phyloP scores from a whole-genome alignment of 306 rosid genomes.

The Aeschynomene evenia region DNA sequence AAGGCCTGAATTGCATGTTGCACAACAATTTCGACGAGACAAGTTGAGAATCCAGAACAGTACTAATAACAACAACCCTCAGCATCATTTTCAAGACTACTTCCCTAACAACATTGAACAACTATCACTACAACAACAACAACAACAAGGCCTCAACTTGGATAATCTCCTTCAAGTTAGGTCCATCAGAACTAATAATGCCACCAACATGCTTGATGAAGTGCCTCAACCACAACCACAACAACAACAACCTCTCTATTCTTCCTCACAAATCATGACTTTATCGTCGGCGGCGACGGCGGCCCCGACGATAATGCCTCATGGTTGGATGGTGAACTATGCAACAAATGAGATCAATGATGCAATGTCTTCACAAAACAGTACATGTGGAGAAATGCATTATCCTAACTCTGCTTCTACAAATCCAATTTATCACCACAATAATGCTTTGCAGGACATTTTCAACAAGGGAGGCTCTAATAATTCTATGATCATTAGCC shows the following conservation, averaged over 20 bases:
- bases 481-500: constrained; percentile 30
- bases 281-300: constrained; percentile 24
- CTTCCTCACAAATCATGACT: constrained; percentile 36
- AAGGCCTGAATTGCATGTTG: constrained; percentile 80
- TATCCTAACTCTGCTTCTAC: constrained; percentile 20
- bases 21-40: constrained; percentile 86
- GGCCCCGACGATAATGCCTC: constrained; percentile 25
- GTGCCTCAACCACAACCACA: not conserved
- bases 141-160: constrained; percentile 35
- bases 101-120: constrained; percentile 41
- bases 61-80: not conserved
- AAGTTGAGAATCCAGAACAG: constrained; percentile 60
- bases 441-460: constrained; percentile 49
- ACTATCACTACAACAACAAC: constrained; percentile 32
- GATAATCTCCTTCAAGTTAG: constrained; percentile 54
- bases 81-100: constrained; percentile 35
- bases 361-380: not conserved
- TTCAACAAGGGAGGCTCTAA: constrained; percentile 48
- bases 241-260: constrained; percentile 20
- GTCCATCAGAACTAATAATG: constrained; percentile 34
- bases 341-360: no score
- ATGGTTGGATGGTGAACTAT: constrained; percentile 50
- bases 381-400: constrained; percentile 36
- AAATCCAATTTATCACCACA: constrained; percentile 37
- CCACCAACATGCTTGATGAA: constrained; percentile 45